Evolutionary conservation across 495 filamentous ascomycete species (phyloP), one percentile per base, ranked within the genome.

Genomic region (Hypoxylon subgilvum): DNA sequence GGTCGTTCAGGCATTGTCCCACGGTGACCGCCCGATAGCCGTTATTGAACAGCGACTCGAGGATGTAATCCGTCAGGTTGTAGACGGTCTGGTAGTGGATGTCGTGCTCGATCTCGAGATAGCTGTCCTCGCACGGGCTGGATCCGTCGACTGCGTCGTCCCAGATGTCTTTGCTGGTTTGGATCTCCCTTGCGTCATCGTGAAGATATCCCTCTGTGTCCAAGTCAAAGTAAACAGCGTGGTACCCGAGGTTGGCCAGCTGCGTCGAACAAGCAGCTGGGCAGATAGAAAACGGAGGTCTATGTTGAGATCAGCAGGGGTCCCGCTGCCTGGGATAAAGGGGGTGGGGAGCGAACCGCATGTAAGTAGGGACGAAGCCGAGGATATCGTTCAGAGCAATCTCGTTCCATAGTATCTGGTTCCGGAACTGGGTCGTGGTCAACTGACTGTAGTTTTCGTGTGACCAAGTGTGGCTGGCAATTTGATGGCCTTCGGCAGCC

Each of bases 391-490:
- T 85, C 14, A 94, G 61, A 0, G 90, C 91, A 50, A 87, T 89
- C 70, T 94, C 91, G 52, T 89, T 88, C 79, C 86, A 90, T 41
- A 82, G 66, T 69, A 96, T 86, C 62, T 94, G 86, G 13, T 86
- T 79, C 3, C 76, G 75, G 55, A 87, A 84, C 51, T 87, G 76
- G 67, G 22, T 65, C 65, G 44, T 82, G 55, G 43, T 81, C 75
- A 68, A 84, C 67, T 66, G 81, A 79, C 71, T 80, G 79, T 61
- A 91, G 72, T 77, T 91, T 80, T 74, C 86, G 62, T 96, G 91
- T 31, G 87, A 89, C 90, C 89, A 96, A 1, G 88, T 94, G 61
- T 96, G 91, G 61, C 85, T 88, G 22, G 86, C 90, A 47, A 96
- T 76, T 68, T 94, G 91, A 66, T 96, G 91, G n/a, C 90, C 89